A percentile compares a stretch with the other conserved stretches of the same genome.
These are phyloP conservation scores for Nematocida ausubeli DNA, from an alignment of 371 early-diverging fungal species.

Conservation along the genomic window DNA sequence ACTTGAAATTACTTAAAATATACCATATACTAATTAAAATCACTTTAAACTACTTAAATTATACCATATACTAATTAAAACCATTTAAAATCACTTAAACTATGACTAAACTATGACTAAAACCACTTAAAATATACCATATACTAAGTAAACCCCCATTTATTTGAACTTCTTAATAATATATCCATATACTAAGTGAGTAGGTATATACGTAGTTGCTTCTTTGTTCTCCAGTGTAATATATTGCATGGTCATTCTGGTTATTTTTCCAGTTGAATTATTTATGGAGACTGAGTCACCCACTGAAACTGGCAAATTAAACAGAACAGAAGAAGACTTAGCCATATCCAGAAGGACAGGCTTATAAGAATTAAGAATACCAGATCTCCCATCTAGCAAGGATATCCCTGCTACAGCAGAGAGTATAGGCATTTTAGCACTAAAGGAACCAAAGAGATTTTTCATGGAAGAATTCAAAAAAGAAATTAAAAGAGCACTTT, in stretches of 20 bases:
- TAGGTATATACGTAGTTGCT: slow-evolving; percentile 24
- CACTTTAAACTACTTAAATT: no score
- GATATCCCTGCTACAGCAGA: background rate
- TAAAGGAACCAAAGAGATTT: slow-evolving; percentile 5
- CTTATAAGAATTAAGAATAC: slow-evolving; percentile 21
- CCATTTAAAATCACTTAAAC: no score
- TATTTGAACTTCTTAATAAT: slow-evolving; percentile 38
- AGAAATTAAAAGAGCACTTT: background rate
- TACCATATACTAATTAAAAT: no score
- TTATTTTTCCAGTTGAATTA: slow-evolving; percentile 13
- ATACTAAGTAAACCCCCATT: background rate
- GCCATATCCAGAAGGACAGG: slow-evolving; percentile 18
- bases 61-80: no score
- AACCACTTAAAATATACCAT: background rate
- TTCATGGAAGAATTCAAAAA: slow-evolving; percentile 16
- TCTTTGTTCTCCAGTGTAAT: slow-evolving; percentile 35
- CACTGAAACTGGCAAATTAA: slow-evolving; percentile 14
- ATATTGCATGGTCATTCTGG: background rate
- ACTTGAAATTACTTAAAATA: no score
- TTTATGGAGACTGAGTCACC: slow-evolving; percentile 36
- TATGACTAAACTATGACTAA: no score
- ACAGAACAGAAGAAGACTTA: slow-evolving; percentile 10
- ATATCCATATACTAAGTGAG: slow-evolving; percentile 6
- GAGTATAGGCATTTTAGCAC: background rate
- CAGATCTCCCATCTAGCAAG: background rate